Percentiles rank a stretch among this genome's conserved stretches.
These are phyloP conservation scores for Nakaseomyces delphensis DNA, from an alignment of 1,139 yeast genomes.

Conservation along the genomic window DNA sequence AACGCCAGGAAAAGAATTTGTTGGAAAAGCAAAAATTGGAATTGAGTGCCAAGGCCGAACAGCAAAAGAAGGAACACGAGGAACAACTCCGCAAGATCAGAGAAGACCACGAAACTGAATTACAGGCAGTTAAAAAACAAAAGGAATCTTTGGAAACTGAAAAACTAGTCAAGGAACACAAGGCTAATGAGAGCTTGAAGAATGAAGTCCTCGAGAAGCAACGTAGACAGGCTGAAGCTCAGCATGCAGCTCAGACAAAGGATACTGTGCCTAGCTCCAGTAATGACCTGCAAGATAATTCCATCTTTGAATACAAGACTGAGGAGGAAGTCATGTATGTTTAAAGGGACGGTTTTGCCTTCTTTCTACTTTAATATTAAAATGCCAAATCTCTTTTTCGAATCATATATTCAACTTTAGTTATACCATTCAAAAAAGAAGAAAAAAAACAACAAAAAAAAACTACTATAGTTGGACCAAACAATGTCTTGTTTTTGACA, in stretches of 20 bases:
- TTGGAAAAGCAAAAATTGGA: conserved; percentile 23
- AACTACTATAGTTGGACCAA: background rate
- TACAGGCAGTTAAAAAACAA: conserved; percentile 11
- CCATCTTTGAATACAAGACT: conserved; percentile 24
- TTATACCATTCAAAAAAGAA: background rate
- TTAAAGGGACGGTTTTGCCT: background rate
- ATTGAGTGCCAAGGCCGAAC: conserved; percentile 17
- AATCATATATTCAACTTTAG: background rate
- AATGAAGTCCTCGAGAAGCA: conserved; percentile 10
- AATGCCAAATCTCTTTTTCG: background rate
- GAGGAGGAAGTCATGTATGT: conserved; percentile 23
- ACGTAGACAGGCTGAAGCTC: conserved; percentile 14
- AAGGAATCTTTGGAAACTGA: conserved; percentile 11
- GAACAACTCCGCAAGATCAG: conserved; percentile 18
- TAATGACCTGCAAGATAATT: conserved; percentile 12
- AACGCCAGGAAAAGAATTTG: conserved; percentile 21
- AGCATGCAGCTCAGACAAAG: conserved; percentile 12
- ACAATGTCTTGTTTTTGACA: background rate
- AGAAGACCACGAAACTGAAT: conserved; percentile 16
- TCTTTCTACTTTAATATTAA: background rate
- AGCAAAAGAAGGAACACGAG: conserved; percentile 19
- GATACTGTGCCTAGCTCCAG: background rate
- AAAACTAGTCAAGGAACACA: conserved; percentile 12
- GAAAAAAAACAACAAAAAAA: background rate
- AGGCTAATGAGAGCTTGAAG: conserved; percentile 12